These are phyloP conservation scores for Linnemannia zychae DNA, from an alignment of 192 early-diverging fungal species.

Conservation along the genomic window DNA sequence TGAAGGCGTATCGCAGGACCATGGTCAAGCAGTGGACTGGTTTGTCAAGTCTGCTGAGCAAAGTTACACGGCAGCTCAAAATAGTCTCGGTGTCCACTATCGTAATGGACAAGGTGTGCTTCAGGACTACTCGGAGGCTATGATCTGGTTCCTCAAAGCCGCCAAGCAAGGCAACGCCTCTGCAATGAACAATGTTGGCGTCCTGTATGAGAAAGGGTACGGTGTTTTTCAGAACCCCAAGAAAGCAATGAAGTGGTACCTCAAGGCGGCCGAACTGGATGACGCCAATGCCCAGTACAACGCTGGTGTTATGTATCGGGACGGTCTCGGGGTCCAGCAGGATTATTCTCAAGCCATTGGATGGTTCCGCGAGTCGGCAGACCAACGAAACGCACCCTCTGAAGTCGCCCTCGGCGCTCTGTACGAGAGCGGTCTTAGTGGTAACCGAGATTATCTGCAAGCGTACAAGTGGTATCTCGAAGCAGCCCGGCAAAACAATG, in stretches of 20 bases:
- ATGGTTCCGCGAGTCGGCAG: too few species aligned
- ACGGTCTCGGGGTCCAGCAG: neutral
- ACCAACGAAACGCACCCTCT: too few species aligned
- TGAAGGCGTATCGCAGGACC: neutral
- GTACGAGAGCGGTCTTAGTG: too few species aligned
- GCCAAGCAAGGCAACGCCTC: neutral
- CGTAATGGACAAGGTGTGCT: neutral
- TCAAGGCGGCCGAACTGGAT: neutral
- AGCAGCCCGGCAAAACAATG: neutral
- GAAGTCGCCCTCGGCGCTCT: too few species aligned
- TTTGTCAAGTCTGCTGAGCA: neutral
- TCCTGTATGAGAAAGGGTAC: neutral
- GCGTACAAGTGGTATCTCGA: neutral
- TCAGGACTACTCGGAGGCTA: neutral
- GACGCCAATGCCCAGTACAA: neutral
- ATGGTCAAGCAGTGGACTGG: too few species aligned
- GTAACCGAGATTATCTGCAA: too few species aligned
- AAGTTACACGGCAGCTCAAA: neutral
- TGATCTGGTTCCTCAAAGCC: neutral
- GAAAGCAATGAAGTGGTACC: neutral
- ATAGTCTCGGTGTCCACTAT: neutral
- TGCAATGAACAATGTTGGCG: neutral
- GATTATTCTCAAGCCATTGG: neutral
- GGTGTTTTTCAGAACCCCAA: neutral
- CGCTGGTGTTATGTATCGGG: neutral